These are phyloP conservation scores for Periconia sp. DNA, from an alignment of 2,329 filamentous ascomycete species.

Conservation along the genomic window DNA sequence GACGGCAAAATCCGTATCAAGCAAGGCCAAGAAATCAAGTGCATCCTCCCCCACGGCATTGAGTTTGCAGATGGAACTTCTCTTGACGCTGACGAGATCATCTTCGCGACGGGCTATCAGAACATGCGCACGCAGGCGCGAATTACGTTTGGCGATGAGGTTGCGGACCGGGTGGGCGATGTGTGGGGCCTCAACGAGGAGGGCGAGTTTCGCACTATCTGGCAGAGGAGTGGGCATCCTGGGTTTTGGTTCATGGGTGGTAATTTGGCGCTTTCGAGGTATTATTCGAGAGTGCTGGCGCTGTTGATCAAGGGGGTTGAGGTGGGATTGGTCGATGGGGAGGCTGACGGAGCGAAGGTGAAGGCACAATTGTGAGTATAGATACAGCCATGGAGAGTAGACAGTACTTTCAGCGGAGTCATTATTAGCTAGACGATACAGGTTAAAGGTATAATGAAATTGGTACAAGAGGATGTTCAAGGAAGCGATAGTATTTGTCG, in stretches of 20 bases:
- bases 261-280: slow-evolving; percentile 50
- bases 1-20: slow-evolving; percentile 51
- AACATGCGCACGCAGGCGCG: slow-evolving; percentile 46
- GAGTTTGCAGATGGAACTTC: slow-evolving; percentile 47
- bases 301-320: slow-evolving; percentile 50
- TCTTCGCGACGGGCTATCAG: slow-evolving; percentile 52
- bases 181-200: slow-evolving; percentile 51
- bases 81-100: slow-evolving; percentile 49
- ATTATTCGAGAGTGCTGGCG: slow-evolving; percentile 48
- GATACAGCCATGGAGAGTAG: no score
- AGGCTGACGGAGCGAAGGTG: background rate
- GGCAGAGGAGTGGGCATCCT: slow-evolving; percentile 37
- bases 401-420: no score
- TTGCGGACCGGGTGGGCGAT: slow-evolving; percentile 46
- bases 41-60: slow-evolving; percentile 45
- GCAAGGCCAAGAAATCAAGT: slow-evolving; percentile 38
- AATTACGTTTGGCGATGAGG: slow-evolving; percentile 44
- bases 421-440: no score
- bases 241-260: slow-evolving; percentile 51
- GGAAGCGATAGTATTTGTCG: no score
- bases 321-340: slow-evolving; percentile 29
- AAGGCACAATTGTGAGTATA: background rate
- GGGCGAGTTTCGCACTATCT: slow-evolving; percentile 50
- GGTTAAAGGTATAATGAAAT: no score
- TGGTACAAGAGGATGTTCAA: no score